These are phyloP conservation scores for Geranomyces michiganensis DNA, from an alignment of 192 early-diverging fungal genomes.

Conservation along the genomic window DNA sequence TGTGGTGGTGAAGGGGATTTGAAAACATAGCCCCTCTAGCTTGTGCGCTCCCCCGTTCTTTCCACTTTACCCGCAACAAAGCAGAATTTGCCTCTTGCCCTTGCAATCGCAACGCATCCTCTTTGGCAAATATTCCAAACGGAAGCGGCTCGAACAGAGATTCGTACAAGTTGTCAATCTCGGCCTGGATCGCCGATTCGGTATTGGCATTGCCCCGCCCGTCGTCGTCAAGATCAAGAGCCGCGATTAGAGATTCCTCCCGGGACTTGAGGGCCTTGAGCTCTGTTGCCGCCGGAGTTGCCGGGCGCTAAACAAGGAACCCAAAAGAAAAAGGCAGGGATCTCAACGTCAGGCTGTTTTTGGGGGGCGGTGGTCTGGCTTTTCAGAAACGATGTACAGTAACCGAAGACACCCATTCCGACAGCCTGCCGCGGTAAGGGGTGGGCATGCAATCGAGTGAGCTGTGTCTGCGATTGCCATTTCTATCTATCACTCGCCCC, in stretches of 20 bases:
- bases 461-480: no score
- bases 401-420: background rate
- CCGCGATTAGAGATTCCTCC: background rate
- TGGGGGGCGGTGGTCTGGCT: no score
- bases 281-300: background rate
- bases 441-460: no score
- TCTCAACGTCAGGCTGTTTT: no score
- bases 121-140: background rate
- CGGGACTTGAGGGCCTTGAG: background rate
- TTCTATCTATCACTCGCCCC: no score
- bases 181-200: background rate
- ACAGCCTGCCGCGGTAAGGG: background rate
- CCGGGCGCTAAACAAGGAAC: background rate
- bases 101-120: constrained; percentile 1
- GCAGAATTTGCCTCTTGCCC: background rate
- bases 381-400: background rate
- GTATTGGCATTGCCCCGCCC: background rate
- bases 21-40: no score
- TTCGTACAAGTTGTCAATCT: constrained; percentile 1
- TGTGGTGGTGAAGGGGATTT: background rate
- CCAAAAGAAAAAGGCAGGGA: background rate
- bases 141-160: background rate
- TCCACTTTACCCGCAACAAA: background rate
- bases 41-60: no score
- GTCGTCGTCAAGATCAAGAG: background rate